A percentile compares a stretch with the other conserved stretches of the same genome.
These are phyloP conservation scores for Diplodia corticola DNA, from an alignment of 2,329 filamentous ascomycete genomes.

Conservation along the genomic window DNA sequence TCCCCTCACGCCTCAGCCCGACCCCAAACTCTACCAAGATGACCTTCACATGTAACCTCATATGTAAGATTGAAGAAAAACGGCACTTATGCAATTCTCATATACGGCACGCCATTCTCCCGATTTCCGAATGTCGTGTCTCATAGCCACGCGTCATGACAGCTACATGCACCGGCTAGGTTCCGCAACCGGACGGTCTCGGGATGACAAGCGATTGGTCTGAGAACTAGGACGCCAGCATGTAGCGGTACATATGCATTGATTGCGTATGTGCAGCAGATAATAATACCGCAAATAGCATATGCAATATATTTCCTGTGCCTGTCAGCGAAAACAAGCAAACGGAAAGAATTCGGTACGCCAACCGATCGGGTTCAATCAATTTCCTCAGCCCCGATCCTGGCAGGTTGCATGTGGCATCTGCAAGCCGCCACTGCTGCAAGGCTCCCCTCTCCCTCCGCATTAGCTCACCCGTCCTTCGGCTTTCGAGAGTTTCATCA, in stretches of 20 bases:
- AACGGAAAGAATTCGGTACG: background rate
- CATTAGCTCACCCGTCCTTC: background rate
- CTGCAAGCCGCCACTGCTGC: too few species aligned
- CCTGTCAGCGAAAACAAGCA: background rate
- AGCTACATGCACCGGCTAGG: background rate
- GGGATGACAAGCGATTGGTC: background rate
- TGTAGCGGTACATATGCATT: background rate
- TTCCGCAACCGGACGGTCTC: background rate
- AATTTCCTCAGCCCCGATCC: background rate
- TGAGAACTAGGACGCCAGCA: background rate
- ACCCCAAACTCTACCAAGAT: background rate
- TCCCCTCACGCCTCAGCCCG: background rate
- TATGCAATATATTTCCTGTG: background rate
- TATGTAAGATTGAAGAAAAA: background rate
- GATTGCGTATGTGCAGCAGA: background rate
- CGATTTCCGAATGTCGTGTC: constrained; percentile 4
- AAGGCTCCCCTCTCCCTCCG: background rate
- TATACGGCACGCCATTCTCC: background rate
- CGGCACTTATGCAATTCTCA: background rate
- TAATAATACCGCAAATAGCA: background rate
- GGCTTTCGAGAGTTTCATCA: background rate
- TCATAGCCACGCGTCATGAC: background rate
- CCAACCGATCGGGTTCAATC: background rate
- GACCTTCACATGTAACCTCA: background rate
- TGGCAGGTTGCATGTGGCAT: background rate